Evolutionary conservation across 1,284 basidiomycete genomes (phyloP).

Genomic region (Cryptococcus depauperatus): DNA sequence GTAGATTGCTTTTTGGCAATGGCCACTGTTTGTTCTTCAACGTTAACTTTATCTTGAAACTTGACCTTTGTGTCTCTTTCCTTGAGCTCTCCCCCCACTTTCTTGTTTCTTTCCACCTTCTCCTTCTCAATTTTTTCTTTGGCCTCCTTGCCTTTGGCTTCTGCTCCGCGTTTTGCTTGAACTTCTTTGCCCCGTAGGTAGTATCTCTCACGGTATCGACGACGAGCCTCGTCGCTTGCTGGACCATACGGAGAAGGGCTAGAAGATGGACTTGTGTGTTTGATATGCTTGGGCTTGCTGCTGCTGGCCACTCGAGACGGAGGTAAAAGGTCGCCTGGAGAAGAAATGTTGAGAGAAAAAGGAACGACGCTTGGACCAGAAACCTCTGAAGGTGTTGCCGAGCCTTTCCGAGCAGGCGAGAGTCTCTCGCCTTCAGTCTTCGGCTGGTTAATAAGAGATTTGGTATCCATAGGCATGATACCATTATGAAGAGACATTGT

Average conservation of each 20-base stretch:
- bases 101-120: neutral
- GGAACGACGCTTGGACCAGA: neutral
- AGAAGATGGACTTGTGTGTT: conserved; percentile 2
- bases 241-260: conserved; percentile 1
- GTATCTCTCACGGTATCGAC: neutral
- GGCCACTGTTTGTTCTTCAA: neutral
- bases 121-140: neutral
- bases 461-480: too few species aligned
- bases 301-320: conserved; percentile 4
- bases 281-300: conserved; percentile 3
- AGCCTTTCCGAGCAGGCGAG: too few species aligned
- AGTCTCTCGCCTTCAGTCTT: too few species aligned
- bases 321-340: conserved; percentile 12
- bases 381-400: neutral
- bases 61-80: neutral
- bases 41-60: neutral
- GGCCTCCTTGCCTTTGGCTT: neutral
- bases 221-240: conserved; percentile 1
- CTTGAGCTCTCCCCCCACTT: neutral
- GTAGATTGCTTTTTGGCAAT: neutral
- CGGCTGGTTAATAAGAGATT: too few species aligned
- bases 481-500: too few species aligned
- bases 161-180: neutral
- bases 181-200: neutral
- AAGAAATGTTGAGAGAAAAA: neutral